phyloP scores from a whole-genome alignment of 2,329 filamentous ascomycete genomes.

The Phialocephala sp. region DNA sequence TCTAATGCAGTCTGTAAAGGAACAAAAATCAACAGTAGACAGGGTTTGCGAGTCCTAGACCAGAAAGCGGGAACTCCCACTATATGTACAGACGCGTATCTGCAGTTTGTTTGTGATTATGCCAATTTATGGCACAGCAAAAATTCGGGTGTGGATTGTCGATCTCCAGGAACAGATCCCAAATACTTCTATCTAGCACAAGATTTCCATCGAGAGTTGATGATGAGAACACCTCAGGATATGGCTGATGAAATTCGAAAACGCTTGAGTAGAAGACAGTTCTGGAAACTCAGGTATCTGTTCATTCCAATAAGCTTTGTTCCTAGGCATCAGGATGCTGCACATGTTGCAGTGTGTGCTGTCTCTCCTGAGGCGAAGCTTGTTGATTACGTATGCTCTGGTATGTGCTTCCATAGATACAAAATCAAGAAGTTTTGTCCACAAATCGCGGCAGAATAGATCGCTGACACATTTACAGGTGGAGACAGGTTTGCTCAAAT shows the following conservation, averaged over 20 bases:
- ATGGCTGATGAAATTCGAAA: conserved; percentile 13
- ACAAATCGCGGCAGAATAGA: not conserved
- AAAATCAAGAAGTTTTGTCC: not conserved
- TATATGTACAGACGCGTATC: conserved; percentile 21
- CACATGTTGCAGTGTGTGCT: conserved; percentile 27
- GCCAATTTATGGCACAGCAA: conserved; percentile 27
- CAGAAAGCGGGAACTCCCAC: conserved; percentile 20
- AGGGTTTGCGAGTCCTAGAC: conserved; percentile 23
- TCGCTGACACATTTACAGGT: not conserved
- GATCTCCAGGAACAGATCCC: conserved; percentile 18
- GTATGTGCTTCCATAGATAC: conserved; percentile 10
- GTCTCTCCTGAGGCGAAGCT: conserved; percentile 25
- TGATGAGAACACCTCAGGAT: conserved; percentile 1
- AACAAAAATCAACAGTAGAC: conserved; percentile 12
- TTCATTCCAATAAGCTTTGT: conserved; percentile 25
- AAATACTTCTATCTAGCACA: conserved; percentile 23
- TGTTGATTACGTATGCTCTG: conserved; percentile 29
- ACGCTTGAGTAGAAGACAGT: conserved; percentile 17
- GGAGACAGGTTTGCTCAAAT: not conserved
- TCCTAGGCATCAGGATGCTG: conserved; percentile 5
- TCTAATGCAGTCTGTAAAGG: conserved; percentile 15
- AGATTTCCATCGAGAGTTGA: conserved; percentile 19
- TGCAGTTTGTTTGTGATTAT: conserved; percentile 28
- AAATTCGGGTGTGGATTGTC: conserved; percentile 16
- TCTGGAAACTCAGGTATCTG: conserved; percentile 29